Conservation (phyloP, 2,329 filamentous ascomycete genomes). For the Huntiella savannae region DNA sequence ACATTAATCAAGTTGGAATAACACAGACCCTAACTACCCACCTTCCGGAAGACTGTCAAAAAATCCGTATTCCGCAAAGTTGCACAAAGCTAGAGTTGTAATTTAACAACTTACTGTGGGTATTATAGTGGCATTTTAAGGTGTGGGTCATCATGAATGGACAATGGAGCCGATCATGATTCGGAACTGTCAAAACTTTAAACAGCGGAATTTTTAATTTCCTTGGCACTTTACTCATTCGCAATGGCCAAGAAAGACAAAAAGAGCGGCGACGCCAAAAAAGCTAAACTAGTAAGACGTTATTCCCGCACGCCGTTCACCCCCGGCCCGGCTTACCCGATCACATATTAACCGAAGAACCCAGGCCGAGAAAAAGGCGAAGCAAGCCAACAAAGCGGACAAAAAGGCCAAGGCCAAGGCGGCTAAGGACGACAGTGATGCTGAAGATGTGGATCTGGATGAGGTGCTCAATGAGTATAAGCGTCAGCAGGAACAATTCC, state of each 20-base stretch:
- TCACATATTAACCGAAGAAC: neutral
- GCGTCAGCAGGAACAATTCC: constrained; percentile 79
- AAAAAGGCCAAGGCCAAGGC: constrained; percentile 60
- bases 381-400: constrained; percentile 77
- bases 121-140: too few species aligned
- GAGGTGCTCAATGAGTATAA: constrained; percentile 84
- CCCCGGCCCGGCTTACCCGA: neutral
- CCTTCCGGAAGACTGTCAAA: too few species aligned
- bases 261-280: constrained; percentile 26
- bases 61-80: too few species aligned
- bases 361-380: constrained; percentile 45
- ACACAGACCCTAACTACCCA: too few species aligned
- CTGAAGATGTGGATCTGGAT: constrained; percentile 83
- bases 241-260: constrained; percentile 35
- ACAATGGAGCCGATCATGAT: too few species aligned
- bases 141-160: too few species aligned
- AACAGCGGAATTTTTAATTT: too few species aligned
- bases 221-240: too few species aligned
- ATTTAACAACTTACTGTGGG: too few species aligned
- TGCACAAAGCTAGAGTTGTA: too few species aligned
- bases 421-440: constrained; percentile 69
- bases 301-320: constrained; percentile 1
- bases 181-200: too few species aligned
- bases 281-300: constrained; percentile 27
- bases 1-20: too few species aligned